Percentiles rank a stretch among this genome's conserved stretches.
Conservation (phyloP, 148 eudicot genomes). For the Talinum fruticosum region DNA sequence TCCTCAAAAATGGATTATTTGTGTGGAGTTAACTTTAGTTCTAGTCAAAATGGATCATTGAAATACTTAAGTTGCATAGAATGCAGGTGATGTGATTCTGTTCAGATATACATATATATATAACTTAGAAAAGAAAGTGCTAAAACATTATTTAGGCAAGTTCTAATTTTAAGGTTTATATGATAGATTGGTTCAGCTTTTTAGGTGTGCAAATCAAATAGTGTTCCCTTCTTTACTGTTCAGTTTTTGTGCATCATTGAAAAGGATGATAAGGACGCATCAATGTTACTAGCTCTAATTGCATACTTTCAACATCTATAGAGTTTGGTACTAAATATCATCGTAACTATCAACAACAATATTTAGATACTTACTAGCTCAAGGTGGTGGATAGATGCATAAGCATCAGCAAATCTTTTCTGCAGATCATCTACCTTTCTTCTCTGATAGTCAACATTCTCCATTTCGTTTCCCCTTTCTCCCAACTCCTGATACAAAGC, state of each 20-base stretch:
- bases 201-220: background rate
- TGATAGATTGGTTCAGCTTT: background rate
- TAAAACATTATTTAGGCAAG: background rate
- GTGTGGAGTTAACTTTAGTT: background rate
- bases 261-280: background rate
- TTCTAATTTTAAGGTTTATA: background rate
- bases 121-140: background rate
- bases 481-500: slow-evolving; percentile 77
- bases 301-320: background rate
- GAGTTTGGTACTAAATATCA: too few relatives aligned
- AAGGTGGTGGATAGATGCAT: slow-evolving; percentile 64
- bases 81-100: background rate
- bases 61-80: too few relatives aligned
- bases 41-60: background rate
- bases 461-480: slow-evolving; percentile 66
- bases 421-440: slow-evolving; percentile 75
- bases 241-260: background rate
- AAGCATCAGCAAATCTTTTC: slow-evolving; percentile 62
- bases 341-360: background rate
- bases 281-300: background rate
- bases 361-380: slow-evolving; percentile 56
- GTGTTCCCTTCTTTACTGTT: background rate
- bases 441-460: slow-evolving; percentile 64
- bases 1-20: background rate
- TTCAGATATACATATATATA: too few relatives aligned